Conservation (phyloP, 2,329 filamentous ascomycete species). For the Fonsecaea pedrosoi region DNA sequence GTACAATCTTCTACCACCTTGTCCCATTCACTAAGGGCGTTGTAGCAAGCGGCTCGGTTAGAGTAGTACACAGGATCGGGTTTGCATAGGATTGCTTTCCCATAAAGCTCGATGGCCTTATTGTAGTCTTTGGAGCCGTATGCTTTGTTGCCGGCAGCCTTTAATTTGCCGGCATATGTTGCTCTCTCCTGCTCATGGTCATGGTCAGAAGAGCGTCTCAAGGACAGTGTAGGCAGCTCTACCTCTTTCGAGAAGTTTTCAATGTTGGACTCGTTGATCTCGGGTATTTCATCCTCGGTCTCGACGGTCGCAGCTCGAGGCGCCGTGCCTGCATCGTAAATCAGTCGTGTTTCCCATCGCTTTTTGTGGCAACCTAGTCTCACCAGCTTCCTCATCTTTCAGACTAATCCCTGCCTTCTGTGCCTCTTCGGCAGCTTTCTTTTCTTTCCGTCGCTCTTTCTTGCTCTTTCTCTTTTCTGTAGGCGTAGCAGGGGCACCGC, state of each 20-base stretch:
- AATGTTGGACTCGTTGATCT: slow-evolving; percentile 61
- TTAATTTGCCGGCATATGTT: slow-evolving; percentile 87
- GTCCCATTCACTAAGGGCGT: slow-evolving; percentile 89
- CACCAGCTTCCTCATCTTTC: slow-evolving; percentile 45
- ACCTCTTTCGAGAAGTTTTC: slow-evolving; percentile 57
- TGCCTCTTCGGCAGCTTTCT: slow-evolving; percentile 68
- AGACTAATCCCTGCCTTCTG: slow-evolving; percentile 49
- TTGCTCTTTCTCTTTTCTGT: slow-evolving; percentile 76
- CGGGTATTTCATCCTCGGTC: slow-evolving; percentile 70
- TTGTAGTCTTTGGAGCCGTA: slow-evolving; percentile 95
- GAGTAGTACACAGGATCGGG: slow-evolving; percentile 98
- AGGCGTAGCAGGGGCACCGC: slow-evolving; percentile 45
- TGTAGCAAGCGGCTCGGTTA: slow-evolving; percentile 97
- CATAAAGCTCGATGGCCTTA: slow-evolving; percentile 91
- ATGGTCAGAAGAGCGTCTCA: slow-evolving; percentile 6
- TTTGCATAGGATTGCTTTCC: slow-evolving; percentile 95
- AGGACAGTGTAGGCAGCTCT: slow-evolving; percentile 26
- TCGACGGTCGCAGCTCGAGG: slow-evolving; percentile 45
- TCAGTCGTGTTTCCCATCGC: slow-evolving; percentile 7
- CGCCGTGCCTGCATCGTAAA: slow-evolving; percentile 19
- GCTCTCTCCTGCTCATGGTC: slow-evolving; percentile 69
- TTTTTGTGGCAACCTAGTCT: background rate
- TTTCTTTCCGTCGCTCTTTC: slow-evolving; percentile 87
- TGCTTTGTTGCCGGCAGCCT: slow-evolving; percentile 94
- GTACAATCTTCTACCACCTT: slow-evolving; percentile 97